A percentile compares a stretch with the other conserved stretches of the same genome.
Evolutionary conservation across 495 filamentous ascomycete species (phyloP).

Genomic region (Platismatia glauca): DNA sequence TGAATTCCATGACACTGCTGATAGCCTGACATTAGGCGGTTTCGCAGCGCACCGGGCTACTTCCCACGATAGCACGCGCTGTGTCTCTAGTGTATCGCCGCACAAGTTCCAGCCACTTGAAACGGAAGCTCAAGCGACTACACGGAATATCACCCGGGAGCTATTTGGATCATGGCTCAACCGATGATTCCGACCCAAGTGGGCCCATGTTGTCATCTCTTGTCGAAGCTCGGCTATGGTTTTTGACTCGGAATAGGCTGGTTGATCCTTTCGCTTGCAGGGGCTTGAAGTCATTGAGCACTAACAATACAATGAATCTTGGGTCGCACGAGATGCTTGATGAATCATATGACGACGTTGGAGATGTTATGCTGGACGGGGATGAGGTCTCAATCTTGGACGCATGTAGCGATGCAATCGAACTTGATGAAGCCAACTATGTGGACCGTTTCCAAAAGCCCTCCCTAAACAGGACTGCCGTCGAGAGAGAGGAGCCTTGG

Average conservation of each 20-base stretch:
- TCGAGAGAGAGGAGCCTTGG: not conserved
- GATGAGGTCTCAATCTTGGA: not conserved
- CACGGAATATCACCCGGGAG: not conserved
- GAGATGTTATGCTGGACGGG: not conserved
- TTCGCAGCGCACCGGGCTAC: slow-evolving; percentile 32
- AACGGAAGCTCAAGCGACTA: slow-evolving; percentile 1
- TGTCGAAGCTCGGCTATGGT: slow-evolving; percentile 7
- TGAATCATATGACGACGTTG: not conserved
- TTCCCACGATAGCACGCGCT: slow-evolving; percentile 27
- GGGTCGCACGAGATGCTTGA: slow-evolving; percentile 7
- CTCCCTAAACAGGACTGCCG: not conserved
- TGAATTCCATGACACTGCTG: not conserved
- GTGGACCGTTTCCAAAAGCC: not conserved
- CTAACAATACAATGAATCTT: not conserved
- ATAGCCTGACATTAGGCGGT: slow-evolving; percentile 29
- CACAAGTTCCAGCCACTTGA: slow-evolving; percentile 4
- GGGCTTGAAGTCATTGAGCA: not conserved
- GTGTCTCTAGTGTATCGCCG: slow-evolving; percentile 4
- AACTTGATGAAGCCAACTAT: not conserved
- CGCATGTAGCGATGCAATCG: not conserved
- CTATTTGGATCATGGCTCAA: not conserved
- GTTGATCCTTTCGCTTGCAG: not conserved
- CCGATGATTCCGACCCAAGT: not conserved
- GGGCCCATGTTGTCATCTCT: not conserved
- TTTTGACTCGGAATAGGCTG: not conserved